Percentiles rank a stretch among this genome's conserved stretches.
phyloP scores from a whole-genome alignment of 2,329 filamentous ascomycete genomes.

The Cadophora gregata region DNA sequence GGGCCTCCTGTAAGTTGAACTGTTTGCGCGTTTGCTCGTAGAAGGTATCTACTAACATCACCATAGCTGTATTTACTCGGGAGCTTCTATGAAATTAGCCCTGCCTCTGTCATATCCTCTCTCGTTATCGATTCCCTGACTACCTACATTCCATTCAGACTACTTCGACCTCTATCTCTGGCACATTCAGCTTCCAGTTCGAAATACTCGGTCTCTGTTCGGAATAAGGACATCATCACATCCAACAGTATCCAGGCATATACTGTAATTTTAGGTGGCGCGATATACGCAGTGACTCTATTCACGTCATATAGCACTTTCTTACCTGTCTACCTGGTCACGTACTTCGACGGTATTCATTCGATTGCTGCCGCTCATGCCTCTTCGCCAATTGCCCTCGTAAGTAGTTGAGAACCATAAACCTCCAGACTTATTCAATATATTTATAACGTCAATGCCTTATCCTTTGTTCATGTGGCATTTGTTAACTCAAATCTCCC shows the following conservation, averaged over 20 bases:
- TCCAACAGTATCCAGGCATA: constrained; percentile 67
- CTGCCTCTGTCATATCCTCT: constrained; percentile 63
- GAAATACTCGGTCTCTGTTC: constrained; percentile 48
- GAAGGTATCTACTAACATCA: constrained; percentile 18
- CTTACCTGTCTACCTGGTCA: constrained; percentile 74
- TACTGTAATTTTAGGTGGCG: constrained; percentile 71
- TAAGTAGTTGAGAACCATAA: neutral
- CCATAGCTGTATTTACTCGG: constrained; percentile 73
- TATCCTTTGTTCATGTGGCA: neutral
- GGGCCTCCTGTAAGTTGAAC: constrained; percentile 68
- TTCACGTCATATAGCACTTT: constrained; percentile 72
- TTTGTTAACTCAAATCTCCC: neutral
- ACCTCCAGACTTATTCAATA: neutral
- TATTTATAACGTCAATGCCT: neutral
- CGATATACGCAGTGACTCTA: constrained; percentile 77
- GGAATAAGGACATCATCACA: constrained; percentile 68
- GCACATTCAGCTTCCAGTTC: constrained; percentile 62
- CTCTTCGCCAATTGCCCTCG: constrained; percentile 63
- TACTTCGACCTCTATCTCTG: constrained; percentile 71
- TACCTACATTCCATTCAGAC: constrained; percentile 73
- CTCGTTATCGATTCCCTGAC: constrained; percentile 73
- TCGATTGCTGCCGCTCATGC: constrained; percentile 72
- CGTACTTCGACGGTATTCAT: constrained; percentile 75
- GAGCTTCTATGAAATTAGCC: constrained; percentile 76
- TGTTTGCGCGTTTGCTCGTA: constrained; percentile 24